These are phyloP conservation scores for Raphanus hybrid DNA, from an alignment of 441 rosid species.

Conservation along the genomic window DNA sequence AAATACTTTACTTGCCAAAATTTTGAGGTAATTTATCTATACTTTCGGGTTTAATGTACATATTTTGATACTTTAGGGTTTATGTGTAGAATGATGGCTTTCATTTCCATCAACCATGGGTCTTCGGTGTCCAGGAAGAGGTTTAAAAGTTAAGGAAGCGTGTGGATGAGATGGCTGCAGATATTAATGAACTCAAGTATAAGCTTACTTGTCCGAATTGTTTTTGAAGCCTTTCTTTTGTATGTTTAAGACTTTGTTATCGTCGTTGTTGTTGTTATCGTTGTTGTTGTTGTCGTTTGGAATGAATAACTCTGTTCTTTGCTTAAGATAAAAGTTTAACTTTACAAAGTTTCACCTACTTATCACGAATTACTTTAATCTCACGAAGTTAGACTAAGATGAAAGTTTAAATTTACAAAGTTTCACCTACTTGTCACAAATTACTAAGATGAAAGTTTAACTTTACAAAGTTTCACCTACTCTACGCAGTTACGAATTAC, in stretches of 20 bases:
- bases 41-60: neutral
- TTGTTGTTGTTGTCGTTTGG: no score
- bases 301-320: no score
- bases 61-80: neutral
- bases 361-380: no score
- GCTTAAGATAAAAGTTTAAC: no score
- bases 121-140: neutral
- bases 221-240: no score
- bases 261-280: no score
- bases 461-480: neutral
- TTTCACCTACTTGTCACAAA: no score
- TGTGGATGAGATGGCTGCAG: neutral
- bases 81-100: neutral
- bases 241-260: no score
- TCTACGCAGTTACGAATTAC: neutral
- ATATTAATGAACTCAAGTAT: neutral
- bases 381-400: no score
- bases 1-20: neutral
- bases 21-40: neutral
- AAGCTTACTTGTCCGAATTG: no score
- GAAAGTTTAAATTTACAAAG: no score
- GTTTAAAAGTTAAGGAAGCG: neutral
- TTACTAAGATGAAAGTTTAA: neutral
- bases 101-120: neutral
- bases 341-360: no score